Conservation (phyloP, 257 asterid genomes). For the Solanum pimpinellifolium region DNA sequence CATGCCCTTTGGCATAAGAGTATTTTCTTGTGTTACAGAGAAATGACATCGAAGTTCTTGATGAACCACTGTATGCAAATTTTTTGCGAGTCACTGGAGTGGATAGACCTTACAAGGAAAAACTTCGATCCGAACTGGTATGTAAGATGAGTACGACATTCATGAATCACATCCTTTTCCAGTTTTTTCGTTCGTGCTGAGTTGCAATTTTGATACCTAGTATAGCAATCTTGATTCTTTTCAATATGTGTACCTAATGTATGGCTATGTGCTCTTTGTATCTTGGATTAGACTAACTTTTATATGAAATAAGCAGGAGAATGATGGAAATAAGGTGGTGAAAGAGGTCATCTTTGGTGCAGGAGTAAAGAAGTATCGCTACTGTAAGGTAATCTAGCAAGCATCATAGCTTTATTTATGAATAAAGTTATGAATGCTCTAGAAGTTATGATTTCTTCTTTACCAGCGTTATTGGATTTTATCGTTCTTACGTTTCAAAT, state of each 20-base stretch:
- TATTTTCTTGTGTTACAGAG: slow-evolving; percentile 32
- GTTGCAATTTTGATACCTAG: background rate
- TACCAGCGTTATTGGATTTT: background rate
- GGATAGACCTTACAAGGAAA: slow-evolving; percentile 59
- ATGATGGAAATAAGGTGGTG: slow-evolving; percentile 74
- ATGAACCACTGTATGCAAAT: slow-evolving; percentile 71
- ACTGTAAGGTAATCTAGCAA: slow-evolving; percentile 51
- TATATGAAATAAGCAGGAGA: slow-evolving; percentile 26
- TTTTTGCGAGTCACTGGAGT: slow-evolving; percentile 44
- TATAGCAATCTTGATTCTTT: background rate
- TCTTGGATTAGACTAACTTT: background rate
- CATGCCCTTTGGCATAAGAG: background rate
- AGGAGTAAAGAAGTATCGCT: slow-evolving; percentile 61
- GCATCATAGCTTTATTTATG: background rate
- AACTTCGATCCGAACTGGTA: slow-evolving; percentile 49
- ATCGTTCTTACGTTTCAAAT: background rate
- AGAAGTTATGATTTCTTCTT: background rate
- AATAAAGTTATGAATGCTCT: background rate
- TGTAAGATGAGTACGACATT: background rate
- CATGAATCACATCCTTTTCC: background rate
- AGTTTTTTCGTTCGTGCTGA: background rate
- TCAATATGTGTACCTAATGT: background rate
- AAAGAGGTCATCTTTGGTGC: slow-evolving; percentile 53
- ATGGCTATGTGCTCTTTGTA: background rate
- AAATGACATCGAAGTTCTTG: slow-evolving; percentile 73